Evolutionary conservation across 345 rosid species (phyloP).

Genomic region (Sonneratia alba): DNA sequence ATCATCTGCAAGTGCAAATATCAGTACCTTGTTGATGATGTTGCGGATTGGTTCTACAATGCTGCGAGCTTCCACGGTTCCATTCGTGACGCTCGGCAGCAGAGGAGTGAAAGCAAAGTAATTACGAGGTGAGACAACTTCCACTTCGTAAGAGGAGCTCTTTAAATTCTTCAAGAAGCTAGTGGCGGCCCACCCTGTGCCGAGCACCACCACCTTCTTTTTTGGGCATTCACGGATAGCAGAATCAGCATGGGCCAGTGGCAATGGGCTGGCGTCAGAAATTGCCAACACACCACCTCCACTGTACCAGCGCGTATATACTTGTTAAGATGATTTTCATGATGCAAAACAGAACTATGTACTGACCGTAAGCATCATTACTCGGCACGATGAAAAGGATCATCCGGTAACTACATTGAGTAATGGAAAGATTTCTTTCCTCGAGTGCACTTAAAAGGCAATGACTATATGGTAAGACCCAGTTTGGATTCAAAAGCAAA

Average conservation of each 20-base stretch:
- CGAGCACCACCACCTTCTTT: conserved; percentile 72
- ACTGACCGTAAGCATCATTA: no score
- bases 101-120: conserved; percentile 81
- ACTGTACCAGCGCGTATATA: conserved; percentile 20
- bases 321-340: not conserved
- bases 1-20: not conserved
- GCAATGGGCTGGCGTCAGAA: conserved; percentile 25
- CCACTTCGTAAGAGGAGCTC: conserved; percentile 45
- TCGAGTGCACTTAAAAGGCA: not conserved
- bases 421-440: not conserved
- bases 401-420: not conserved
- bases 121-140: conserved; percentile 68
- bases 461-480: not conserved
- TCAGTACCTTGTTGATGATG: conserved; percentile 43
- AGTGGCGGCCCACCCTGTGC: conserved; percentile 79
- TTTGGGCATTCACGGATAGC: conserved; percentile 21
- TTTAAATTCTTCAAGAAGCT: conserved; percentile 58
- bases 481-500: no score
- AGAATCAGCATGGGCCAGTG: conserved; percentile 11
- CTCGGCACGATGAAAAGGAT: no score
- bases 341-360: no score
- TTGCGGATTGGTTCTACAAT: conserved; percentile 68
- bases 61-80: conserved; percentile 86
- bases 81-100: conserved; percentile 71
- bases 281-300: conserved; percentile 46